Conservation (phyloP, 2,329 filamentous ascomycete genomes). For the Fusarium zealandicum region DNA sequence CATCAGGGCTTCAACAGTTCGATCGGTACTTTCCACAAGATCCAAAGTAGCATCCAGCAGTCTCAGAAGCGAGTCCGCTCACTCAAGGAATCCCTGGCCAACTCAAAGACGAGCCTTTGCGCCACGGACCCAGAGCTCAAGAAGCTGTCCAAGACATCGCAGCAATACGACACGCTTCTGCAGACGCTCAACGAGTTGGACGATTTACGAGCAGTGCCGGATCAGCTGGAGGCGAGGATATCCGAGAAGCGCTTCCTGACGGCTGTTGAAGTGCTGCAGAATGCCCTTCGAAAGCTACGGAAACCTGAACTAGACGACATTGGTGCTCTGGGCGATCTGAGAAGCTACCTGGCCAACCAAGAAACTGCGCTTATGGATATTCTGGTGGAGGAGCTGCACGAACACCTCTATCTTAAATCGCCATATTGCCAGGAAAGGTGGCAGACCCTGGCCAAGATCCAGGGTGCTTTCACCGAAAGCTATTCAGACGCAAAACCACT, state of each 20-base stretch:
- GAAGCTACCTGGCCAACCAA: constrained; percentile 90
- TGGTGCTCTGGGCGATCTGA: constrained; percentile 83
- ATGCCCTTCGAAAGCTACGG: constrained; percentile 81
- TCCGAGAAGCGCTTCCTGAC: constrained; percentile 95
- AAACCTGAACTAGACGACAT: constrained; percentile 92
- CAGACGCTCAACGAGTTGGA: constrained; percentile 85
- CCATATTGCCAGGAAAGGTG: constrained; percentile 97
- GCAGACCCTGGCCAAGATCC: constrained; percentile 79
- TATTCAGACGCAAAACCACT: constrained; percentile 56
- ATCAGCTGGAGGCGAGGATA: constrained; percentile 91
- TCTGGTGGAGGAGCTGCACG: constrained; percentile 94
- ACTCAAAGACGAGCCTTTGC: constrained; percentile 81
- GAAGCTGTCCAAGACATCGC: constrained; percentile 84
- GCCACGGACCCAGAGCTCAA: constrained; percentile 90
- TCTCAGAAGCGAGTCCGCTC: constrained; percentile 86
- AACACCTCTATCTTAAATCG: constrained; percentile 96
- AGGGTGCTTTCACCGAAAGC: constrained; percentile 60
- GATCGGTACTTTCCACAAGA: constrained; percentile 98
- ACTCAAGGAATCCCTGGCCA: constrained; percentile 82
- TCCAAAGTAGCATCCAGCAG: constrained; percentile 88
- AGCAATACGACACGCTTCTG: constrained; percentile 88
- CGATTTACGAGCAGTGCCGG: constrained; percentile 85
- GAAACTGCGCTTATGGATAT: constrained; percentile 93
- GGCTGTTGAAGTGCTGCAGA: constrained; percentile 90
- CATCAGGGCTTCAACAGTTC: constrained; percentile 99